Percentiles rank a stretch among this genome's conserved stretches.
Conservation (phyloP, 1,284 basidiomycete genomes). For the Schizophyllum amplum region DNA sequence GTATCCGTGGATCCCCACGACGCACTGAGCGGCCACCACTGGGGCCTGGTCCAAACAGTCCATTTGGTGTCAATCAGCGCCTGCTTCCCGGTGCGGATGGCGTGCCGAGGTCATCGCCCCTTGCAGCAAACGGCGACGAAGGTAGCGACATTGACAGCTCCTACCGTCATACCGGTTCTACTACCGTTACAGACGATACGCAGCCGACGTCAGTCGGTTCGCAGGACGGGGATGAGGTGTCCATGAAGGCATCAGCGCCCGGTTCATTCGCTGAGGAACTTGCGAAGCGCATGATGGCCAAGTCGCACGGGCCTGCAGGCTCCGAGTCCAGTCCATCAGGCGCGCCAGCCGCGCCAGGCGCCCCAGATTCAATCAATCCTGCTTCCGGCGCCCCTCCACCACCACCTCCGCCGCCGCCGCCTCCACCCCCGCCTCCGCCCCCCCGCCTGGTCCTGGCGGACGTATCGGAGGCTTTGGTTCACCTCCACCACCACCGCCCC, state of each 20-base stretch:
- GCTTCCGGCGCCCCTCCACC: slow-evolving; percentile 27
- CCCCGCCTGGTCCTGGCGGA: slow-evolving; percentile 26
- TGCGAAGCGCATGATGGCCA: slow-evolving; percentile 40
- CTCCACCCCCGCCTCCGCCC: slow-evolving; percentile 24
- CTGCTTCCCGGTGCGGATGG: slow-evolving; percentile 41
- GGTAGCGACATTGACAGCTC: slow-evolving; percentile 29
- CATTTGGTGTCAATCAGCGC: slow-evolving; percentile 28
- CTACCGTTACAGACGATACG: slow-evolving; percentile 31
- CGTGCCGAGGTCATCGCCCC: slow-evolving; percentile 35
- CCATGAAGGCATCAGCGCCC: slow-evolving; percentile 24
- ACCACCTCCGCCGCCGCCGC: slow-evolving; percentile 24
- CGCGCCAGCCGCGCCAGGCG: no score
- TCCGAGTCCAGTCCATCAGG: slow-evolving; percentile 27
- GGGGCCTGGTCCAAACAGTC: slow-evolving; percentile 23
- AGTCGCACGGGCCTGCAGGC: slow-evolving; percentile 28
- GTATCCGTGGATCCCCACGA: slow-evolving; percentile 57
- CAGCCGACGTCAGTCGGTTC: slow-evolving; percentile 51
- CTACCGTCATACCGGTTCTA: background rate
- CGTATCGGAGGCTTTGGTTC: slow-evolving; percentile 13
- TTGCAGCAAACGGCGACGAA: slow-evolving; percentile 22
- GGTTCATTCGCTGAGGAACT: slow-evolving; percentile 55
- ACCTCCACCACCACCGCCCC: slow-evolving; percentile 25
- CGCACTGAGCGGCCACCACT: slow-evolving; percentile 36
- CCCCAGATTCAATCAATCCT: slow-evolving; percentile 18
- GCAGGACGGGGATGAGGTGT: slow-evolving; percentile 26